Evolutionary conservation across 1,284 basidiomycete genomes (phyloP).

Genomic region (Fomes fomentarius): DNA sequence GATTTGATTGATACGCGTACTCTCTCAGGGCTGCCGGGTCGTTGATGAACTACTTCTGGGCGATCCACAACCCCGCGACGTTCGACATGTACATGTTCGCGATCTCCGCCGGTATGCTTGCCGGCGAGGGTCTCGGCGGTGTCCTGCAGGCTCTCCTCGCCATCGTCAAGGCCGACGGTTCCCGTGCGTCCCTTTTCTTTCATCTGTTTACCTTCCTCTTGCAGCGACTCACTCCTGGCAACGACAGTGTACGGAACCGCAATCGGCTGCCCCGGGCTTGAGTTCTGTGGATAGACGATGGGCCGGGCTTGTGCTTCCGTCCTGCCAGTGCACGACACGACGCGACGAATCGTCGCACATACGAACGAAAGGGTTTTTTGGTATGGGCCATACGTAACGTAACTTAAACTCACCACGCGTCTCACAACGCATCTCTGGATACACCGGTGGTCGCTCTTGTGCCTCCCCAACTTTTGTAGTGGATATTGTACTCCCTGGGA

Average conservation of each 20-base stretch:
- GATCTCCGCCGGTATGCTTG: constrained; percentile 60
- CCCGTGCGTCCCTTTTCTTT: constrained; percentile 36
- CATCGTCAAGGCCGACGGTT: constrained; percentile 51
- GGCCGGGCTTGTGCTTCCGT: too few species aligned
- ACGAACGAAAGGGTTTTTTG: too few species aligned
- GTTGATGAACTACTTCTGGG: constrained; percentile 53
- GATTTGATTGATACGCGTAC: neutral
- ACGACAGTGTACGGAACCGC: constrained; percentile 46
- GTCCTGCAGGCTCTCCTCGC: constrained; percentile 64
- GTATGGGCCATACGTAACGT: too few species aligned
- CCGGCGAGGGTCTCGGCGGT: constrained; percentile 72
- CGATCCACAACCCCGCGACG: constrained; percentile 43
- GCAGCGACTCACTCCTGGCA: neutral
- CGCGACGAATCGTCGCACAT: too few species aligned
- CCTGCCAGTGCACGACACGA: too few species aligned
- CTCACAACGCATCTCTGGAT: too few species aligned
- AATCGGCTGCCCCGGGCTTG: constrained; percentile 52
- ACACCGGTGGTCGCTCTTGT: too few species aligned
- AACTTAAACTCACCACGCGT: too few species aligned
- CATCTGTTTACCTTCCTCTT: neutral
- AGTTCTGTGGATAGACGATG: constrained; percentile 46
- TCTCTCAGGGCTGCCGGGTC: constrained; percentile 44
- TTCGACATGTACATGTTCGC: constrained; percentile 69
- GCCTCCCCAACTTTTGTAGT: too few species aligned
- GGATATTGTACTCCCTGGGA: too few species aligned